These are phyloP conservation scores for Neofusicoccum umdonicola DNA, from an alignment of 2,329 filamentous ascomycete species.

Conservation along the genomic window DNA sequence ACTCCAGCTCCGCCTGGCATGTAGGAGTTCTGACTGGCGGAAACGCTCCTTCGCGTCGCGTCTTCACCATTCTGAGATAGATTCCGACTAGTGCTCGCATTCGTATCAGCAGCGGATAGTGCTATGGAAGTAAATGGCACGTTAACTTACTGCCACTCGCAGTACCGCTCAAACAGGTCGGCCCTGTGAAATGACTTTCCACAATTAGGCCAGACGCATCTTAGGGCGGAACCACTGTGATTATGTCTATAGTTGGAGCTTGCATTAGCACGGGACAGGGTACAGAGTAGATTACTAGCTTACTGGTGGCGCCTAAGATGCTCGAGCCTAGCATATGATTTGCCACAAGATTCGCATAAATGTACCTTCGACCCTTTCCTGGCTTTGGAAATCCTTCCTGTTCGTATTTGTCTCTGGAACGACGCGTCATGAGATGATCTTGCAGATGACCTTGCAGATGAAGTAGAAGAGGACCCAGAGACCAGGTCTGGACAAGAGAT, in stretches of 20 bases:
- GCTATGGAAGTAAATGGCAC: neutral
- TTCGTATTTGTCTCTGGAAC: too few relatives aligned
- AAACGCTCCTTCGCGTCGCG: constrained; percentile 21
- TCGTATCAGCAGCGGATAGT: neutral
- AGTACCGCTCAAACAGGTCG: constrained; percentile 46
- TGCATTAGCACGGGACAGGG: too few relatives aligned
- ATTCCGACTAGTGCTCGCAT: constrained; percentile 11
- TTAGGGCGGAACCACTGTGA: constrained; percentile 41
- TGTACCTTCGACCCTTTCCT: too few relatives aligned
- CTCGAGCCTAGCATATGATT: too few relatives aligned
- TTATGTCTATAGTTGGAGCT: constrained; percentile 28
- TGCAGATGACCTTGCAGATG: too few relatives aligned
- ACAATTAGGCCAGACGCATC: constrained; percentile 42
- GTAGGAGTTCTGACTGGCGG: constrained; percentile 26
- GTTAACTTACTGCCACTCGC: constrained; percentile 43
- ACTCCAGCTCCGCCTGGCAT: neutral
- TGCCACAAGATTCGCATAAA: too few relatives aligned
- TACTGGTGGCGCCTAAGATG: too few relatives aligned
- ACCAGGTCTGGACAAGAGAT: too few relatives aligned
- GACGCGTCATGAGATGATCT: too few relatives aligned
- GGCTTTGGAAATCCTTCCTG: too few relatives aligned
- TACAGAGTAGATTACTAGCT: too few relatives aligned
- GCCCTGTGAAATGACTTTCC: constrained; percentile 44
- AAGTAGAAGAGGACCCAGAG: too few relatives aligned
- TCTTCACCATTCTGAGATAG: constrained; percentile 1